Evolutionary conservation across 805 yeast genomes (phyloP), one percentile per base, ranked within the genome.

Genomic region (Cyberlindnera nakhonratchasimensis): DNA sequence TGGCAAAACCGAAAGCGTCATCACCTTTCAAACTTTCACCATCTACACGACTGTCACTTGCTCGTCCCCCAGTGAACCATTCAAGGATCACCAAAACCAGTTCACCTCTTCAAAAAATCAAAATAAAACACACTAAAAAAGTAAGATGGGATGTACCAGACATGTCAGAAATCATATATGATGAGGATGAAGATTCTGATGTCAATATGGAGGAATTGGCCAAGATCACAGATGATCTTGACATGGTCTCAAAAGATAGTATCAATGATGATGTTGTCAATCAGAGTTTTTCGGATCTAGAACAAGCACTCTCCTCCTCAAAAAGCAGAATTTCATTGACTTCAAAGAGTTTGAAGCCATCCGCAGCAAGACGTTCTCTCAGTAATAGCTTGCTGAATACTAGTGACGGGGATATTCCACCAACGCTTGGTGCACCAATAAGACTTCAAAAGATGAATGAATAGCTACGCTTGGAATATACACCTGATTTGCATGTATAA

Each of bases 141-240:
- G 79, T 74, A 2, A 64, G 77, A 47, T 73, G 77, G 74, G 69
- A 68, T 44, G 65, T 66, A 11, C 71, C 70, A 3, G 53, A 52
- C 35, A 28, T 17, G 24, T 39, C 47, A 7, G 38, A 24, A 4
- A 7, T 21, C n/a, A 6, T 23, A 16, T 40, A 43, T 17, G 37
- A 33, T 16, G 42, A 43, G 16, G 39, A 30, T 7, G 43, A 38
- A 13, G 57, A 53, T 26, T 50, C 58, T 1, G 62, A 56, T 45
- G 51, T 53, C 6, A 47, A 46, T 20, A 54, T 54, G 58, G 53
- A 53, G 19, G 59, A 57, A 32, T 34, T 55, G 29, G 51, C 54
- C n/a, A 50, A 47, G 38, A 42, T 41, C n/a, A 54, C 57, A 1
- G 42, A 48, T 33, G 50, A 45, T 12, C 41, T 52, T 5, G 57